Conservation (phyloP, 2,329 filamentous ascomycete genomes). For the Helminthosporium solani region DNA sequence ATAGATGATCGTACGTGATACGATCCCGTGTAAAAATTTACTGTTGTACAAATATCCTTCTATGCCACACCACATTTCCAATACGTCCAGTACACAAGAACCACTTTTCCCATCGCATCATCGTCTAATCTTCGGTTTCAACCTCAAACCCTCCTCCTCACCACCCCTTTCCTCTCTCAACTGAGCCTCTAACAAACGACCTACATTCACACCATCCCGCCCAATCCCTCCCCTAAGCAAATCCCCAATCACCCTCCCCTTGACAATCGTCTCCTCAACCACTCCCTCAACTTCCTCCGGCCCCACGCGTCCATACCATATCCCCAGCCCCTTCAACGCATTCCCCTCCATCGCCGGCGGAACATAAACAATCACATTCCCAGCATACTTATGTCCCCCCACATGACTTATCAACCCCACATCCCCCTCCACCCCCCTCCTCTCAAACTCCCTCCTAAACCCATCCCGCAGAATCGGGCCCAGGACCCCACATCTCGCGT, state of each 20-base stretch:
- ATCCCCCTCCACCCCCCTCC: slow-evolving; percentile 55
- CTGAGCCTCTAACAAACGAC: slow-evolving; percentile 31
- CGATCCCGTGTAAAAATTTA: neutral
- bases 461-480: slow-evolving; percentile 71
- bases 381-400: slow-evolving; percentile 82
- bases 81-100: no score
- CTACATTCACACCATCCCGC: slow-evolving; percentile 26
- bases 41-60: neutral
- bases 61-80: neutral
- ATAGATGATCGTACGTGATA: neutral
- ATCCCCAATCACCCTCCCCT: slow-evolving; percentile 67
- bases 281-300: slow-evolving; percentile 75
- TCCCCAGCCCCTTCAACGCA: slow-evolving; percentile 66
- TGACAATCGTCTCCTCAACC: slow-evolving; percentile 67
- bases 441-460: slow-evolving; percentile 63
- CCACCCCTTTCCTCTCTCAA: slow-evolving; percentile 32
- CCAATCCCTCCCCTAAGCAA: slow-evolving; percentile 70
- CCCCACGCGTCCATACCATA: slow-evolving; percentile 82
- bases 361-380: slow-evolving; percentile 80
- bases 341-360: slow-evolving; percentile 57
- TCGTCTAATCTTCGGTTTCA: slow-evolving; percentile 23
- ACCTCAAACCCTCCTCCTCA: slow-evolving; percentile 24
- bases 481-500: slow-evolving; percentile 77
- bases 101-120: neutral
- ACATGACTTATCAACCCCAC: slow-evolving; percentile 76